phyloP scores from a whole-genome alignment of 441 rosid species.

The Breynia disticha region DNA sequence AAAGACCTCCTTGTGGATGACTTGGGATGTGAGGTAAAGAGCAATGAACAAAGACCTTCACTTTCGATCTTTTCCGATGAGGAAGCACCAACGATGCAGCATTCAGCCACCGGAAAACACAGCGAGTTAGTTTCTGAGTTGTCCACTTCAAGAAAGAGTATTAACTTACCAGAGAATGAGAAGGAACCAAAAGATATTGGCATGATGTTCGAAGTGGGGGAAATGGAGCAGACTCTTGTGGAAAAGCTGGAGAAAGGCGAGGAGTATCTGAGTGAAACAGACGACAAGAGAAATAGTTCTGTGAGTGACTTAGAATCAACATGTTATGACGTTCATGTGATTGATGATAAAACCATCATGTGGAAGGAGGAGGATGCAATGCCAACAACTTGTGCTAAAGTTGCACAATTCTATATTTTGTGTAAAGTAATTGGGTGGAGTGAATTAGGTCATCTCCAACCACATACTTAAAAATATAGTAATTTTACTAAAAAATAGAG shows the following conservation, averaged over 20 bases:
- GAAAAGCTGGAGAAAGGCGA: slow-evolving; percentile 21
- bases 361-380: slow-evolving; percentile 13
- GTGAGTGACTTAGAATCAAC: slow-evolving; percentile 29
- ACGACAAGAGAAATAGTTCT: slow-evolving; percentile 12
- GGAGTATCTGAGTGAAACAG: slow-evolving; percentile 15
- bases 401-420: too few species aligned
- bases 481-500: too few species aligned
- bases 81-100: slow-evolving; percentile 15
- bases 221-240: slow-evolving; percentile 10
- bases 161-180: slow-evolving; percentile 3
- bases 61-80: slow-evolving; percentile 18
- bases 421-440: too few species aligned
- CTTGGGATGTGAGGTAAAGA: slow-evolving; percentile 10
- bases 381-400: too few species aligned
- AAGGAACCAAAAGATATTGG: slow-evolving; percentile 7
- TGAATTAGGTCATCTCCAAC: too few species aligned
- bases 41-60: slow-evolving; percentile 8
- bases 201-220: slow-evolving; percentile 11
- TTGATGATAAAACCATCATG: slow-evolving; percentile 25
- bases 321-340: slow-evolving; percentile 50
- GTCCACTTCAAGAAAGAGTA: slow-evolving; percentile 9
- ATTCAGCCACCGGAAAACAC: slow-evolving; percentile 15
- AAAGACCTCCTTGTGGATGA: slow-evolving; percentile 25
- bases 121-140: slow-evolving; percentile 17
- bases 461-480: too few species aligned